Conservation (phyloP, 2,329 filamentous ascomycete genomes). For the Cordyceps fumosorosea region DNA sequence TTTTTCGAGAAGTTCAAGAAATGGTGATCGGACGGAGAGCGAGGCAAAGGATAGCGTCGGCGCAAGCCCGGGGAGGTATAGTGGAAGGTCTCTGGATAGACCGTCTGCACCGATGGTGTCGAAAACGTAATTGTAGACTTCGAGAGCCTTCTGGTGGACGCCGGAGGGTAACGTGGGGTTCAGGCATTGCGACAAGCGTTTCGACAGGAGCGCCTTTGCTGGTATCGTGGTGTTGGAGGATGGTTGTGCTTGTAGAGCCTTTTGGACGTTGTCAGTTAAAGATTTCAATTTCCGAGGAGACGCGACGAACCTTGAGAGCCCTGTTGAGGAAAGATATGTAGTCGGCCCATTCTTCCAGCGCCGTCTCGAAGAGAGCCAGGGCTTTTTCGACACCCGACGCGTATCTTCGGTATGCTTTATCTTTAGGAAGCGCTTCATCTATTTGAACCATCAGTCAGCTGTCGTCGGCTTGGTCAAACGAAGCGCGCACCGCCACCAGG, state of each 20-base stretch:
- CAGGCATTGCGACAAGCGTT: slow-evolving; percentile 88
- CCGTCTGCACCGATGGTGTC: slow-evolving; percentile 74
- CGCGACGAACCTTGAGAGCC: slow-evolving; percentile 66
- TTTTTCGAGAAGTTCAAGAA: slow-evolving; percentile 75
- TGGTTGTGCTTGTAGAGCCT: slow-evolving; percentile 86
- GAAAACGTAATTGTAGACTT: slow-evolving; percentile 90
- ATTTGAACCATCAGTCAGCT: not conserved
- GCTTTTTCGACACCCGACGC: slow-evolving; percentile 81
- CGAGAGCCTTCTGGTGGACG: slow-evolving; percentile 93
- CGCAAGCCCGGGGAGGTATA: slow-evolving; percentile 86
- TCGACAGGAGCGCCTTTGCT: slow-evolving; percentile 75
- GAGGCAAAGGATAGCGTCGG: slow-evolving; percentile 92
- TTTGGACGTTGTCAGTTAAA: slow-evolving; percentile 8
- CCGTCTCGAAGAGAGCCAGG: slow-evolving; percentile 82
- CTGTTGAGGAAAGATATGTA: slow-evolving; percentile 96
- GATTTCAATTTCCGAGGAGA: not conserved
- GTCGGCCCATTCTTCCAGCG: slow-evolving; percentile 97
- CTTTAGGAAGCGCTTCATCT: slow-evolving; percentile 53
- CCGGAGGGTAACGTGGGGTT: slow-evolving; percentile 90
- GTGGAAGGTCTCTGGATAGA: slow-evolving; percentile 70
- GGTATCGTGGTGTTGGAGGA: slow-evolving; percentile 66
- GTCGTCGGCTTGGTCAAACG: not conserved
- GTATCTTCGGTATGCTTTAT: slow-evolving; percentile 78
- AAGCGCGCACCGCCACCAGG: slow-evolving; percentile 63
- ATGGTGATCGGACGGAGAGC: slow-evolving; percentile 78